phyloP scores from a whole-genome alignment of 345 rosid genomes.

The sweet orange (Citrus sinensis) region DNA sequence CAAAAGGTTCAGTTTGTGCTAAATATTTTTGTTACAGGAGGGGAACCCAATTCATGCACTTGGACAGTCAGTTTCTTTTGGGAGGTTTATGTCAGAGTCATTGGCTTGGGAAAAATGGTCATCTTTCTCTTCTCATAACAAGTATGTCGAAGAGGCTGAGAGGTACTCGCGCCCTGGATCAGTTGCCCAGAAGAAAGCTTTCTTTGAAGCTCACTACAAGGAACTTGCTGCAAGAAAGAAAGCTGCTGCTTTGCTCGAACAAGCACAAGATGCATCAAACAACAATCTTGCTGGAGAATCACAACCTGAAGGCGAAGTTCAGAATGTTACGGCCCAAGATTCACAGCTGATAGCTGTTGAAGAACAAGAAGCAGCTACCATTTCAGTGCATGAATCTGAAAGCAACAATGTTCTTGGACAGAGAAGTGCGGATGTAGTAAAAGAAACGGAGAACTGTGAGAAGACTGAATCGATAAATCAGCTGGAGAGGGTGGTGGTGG shows the following conservation, averaged over 20 bases:
- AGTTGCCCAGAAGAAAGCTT: constrained; percentile 86
- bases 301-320: constrained; percentile 13
- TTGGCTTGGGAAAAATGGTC: constrained; percentile 97
- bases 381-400: constrained; percentile 16
- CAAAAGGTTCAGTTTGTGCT: neutral
- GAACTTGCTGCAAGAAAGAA: constrained; percentile 75
- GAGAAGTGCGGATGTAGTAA: constrained; percentile 15
- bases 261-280: constrained; percentile 31
- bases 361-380: neutral
- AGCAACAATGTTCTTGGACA: constrained; percentile 22
- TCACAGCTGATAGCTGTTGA: neutral
- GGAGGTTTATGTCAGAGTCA: constrained; percentile 82
- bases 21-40: constrained; percentile 44
- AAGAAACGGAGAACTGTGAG: constrained; percentile 30
- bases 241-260: constrained; percentile 68
- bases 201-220: constrained; percentile 87
- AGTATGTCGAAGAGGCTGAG: constrained; percentile 79
- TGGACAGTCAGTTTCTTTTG: constrained; percentile 86
- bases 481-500: neutral
- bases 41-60: constrained; percentile 57
- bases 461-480: constrained; percentile 16
- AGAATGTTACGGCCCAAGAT: constrained; percentile 11
- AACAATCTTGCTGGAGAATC: constrained; percentile 10
- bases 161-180: constrained; percentile 73
- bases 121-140: constrained; percentile 64